Base-by-base conservation (phyloP, 768 basidiomycete genomes). In the Asterophora lycoperdoides region DNA sequence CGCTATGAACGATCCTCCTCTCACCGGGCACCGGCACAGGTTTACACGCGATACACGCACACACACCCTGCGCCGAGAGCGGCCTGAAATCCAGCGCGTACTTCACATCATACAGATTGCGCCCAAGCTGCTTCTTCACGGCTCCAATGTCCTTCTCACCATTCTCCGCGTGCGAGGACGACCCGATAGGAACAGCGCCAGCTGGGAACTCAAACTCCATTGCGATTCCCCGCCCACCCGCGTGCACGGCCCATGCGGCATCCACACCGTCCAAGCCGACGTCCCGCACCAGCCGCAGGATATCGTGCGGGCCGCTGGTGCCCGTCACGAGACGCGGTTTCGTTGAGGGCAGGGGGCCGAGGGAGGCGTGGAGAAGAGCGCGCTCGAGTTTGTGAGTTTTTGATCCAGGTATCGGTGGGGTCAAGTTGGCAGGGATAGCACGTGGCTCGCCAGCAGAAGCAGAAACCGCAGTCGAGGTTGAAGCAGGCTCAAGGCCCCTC, bases 181-280 rank as follows among this genome's bases (percentile, higher is more conserved):
- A 23, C 6, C 23, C 23, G 23, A 23, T 23, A 6, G 23, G 3
- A 23, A 23, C 23, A 23, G 23, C 3, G 23, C n/a, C n/a, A n/a
- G 23, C 23, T 23, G 88, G 90, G 61, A 94, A 93, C 3, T 58
- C 60, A 60, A 93, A 92, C 57, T 93, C 91, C 6, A 94, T 69
- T 0, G 84, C 88, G 13, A 93, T 67, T 10, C 92, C 92, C 2
- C 79, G 54, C 44, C 80, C 74, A 1, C 87, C 87, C 0, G 84
- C 81, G 3, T 70, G 64, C 51, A 83, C 78, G 0, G 81, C 88
- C 83, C 86, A 93, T 7, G 72, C 71, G 0, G 79, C 75, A 56
- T 92, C 89, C 51, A 93, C 84, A 0, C 93, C 53, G 59, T 94
- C 91, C 13, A 89, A 60, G 0, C 92, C 91, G 2, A 84, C 71